Evolutionary conservation across 2,329 filamentous ascomycete species (phyloP).

Genomic region (Gaeumannomyces sp.): DNA sequence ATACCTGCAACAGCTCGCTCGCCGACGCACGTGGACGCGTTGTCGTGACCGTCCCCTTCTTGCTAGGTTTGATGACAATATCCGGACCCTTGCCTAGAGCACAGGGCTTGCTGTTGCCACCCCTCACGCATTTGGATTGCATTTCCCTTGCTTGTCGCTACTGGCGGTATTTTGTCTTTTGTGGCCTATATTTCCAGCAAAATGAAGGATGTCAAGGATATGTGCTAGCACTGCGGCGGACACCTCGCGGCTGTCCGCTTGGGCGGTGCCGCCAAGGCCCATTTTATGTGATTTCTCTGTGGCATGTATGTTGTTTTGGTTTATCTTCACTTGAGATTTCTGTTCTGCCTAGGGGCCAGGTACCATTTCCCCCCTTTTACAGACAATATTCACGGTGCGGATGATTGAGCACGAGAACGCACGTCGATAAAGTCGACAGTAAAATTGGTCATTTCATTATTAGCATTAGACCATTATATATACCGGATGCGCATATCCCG

Average conservation of each 20-base stretch:
- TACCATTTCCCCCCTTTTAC: no score
- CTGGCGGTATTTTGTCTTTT: not conserved
- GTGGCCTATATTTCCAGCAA: not conserved
- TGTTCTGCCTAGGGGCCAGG: no score
- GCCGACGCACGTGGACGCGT: no score
- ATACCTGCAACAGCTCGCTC: no score
- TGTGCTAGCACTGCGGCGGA: not conserved
- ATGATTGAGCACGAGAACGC: no score
- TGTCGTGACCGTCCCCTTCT: no score
- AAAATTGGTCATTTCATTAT: not conserved
- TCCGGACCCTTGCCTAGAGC: no score
- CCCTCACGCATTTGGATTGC: not conserved
- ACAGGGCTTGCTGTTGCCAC: not conserved
- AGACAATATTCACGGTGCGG: no score
- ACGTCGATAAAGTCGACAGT: not conserved
- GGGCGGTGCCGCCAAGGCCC: conserved; percentile 4
- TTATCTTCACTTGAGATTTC: no score
- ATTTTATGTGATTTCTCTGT: conserved; percentile 2
- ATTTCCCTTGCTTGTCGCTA: conserved; percentile 1
- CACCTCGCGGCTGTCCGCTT: not conserved
- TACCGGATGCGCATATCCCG: not conserved
- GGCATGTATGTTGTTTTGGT: no score
- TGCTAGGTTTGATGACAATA: no score
- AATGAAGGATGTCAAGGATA: conserved; percentile 3
- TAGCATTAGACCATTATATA: not conserved